phyloP scores from a whole-genome alignment of 768 basidiomycete genomes.

The Mycena leptocephala region DNA sequence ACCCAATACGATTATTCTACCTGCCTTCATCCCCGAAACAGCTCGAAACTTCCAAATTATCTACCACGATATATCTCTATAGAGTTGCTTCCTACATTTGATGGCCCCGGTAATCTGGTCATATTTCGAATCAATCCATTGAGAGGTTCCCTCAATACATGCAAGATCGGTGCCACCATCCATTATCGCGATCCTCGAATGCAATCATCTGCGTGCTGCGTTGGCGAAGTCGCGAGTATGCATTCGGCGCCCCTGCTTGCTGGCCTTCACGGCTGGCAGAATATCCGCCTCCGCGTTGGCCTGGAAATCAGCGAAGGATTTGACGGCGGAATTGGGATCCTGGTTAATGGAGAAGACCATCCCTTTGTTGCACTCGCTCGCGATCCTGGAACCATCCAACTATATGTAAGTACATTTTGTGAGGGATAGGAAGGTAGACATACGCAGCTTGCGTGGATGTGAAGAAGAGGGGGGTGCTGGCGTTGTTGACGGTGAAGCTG shows the following conservation, averaged over 20 bases:
- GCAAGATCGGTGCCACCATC: neutral
- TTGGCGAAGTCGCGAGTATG: neutral
- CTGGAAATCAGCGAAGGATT: too few relatives aligned
- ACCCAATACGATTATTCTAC: neutral
- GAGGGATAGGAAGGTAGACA: neutral
- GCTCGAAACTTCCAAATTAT: neutral
- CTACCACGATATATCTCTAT: neutral
- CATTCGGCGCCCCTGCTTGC: neutral
- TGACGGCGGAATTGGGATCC: neutral
- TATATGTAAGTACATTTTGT: neutral
- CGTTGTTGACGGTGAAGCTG: conserved; percentile 3
- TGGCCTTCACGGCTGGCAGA: neutral
- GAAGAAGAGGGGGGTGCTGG: neutral
- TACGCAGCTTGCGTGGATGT: neutral
- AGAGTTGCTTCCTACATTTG: neutral
- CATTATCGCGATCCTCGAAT: neutral
- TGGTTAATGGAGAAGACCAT: conserved; percentile 8
- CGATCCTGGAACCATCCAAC: neutral
- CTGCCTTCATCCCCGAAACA: neutral
- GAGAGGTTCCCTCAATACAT: neutral
- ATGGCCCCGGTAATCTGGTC: too few relatives aligned
- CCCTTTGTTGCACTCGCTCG: neutral
- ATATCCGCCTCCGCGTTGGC: too few relatives aligned
- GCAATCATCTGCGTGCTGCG: neutral
- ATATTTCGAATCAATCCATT: neutral